These are phyloP conservation scores for Nakazawaea peltata DNA, from an alignment of 805 yeast species.

Conservation along the genomic window DNA sequence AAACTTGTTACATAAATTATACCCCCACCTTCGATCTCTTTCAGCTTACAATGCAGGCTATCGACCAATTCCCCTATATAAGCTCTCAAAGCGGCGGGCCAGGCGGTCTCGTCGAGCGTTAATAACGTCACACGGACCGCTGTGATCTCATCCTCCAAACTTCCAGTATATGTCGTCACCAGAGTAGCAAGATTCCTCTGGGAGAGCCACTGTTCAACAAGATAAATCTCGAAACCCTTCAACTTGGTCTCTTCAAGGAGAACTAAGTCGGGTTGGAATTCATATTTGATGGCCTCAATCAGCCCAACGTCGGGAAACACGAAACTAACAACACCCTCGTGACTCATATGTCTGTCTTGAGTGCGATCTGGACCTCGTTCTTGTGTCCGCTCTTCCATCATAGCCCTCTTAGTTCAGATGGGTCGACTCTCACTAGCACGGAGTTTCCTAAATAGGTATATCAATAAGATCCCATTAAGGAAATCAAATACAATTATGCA, in stretches of 20 bases:
- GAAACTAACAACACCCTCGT: constrained; percentile 23
- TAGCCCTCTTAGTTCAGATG: too few relatives aligned
- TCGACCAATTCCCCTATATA: constrained; percentile 59
- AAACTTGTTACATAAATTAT: constrained; percentile 72
- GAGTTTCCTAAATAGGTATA: too few relatives aligned
- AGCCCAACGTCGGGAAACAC: constrained; percentile 54
- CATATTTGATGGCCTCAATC: constrained; percentile 34
- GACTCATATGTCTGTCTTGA: too few relatives aligned
- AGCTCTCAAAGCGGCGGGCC: constrained; percentile 45
- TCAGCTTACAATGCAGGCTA: constrained; percentile 58
- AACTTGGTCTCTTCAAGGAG: constrained; percentile 38
- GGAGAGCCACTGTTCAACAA: constrained; percentile 93
- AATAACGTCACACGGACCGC: constrained; percentile 50
- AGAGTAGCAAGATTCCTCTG: constrained; percentile 59
- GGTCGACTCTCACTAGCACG: too few relatives aligned
- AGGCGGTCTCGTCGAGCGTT: constrained; percentile 35
- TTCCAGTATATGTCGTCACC: constrained; percentile 83
- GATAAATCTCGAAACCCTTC: constrained; percentile 78
- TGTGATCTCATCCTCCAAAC: constrained; percentile 49
- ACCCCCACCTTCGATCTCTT: constrained; percentile 51
- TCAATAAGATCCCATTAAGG: too few relatives aligned
- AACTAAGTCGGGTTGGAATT: constrained; percentile 30
- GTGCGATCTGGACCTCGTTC: too few relatives aligned
- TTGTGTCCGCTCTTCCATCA: too few relatives aligned
- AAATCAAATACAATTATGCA: too few relatives aligned